Evolutionary conservation across 768 basidiomycete species (phyloP), one percentile per base, ranked within the genome.

Genomic region (Boletus sp.): DNA sequence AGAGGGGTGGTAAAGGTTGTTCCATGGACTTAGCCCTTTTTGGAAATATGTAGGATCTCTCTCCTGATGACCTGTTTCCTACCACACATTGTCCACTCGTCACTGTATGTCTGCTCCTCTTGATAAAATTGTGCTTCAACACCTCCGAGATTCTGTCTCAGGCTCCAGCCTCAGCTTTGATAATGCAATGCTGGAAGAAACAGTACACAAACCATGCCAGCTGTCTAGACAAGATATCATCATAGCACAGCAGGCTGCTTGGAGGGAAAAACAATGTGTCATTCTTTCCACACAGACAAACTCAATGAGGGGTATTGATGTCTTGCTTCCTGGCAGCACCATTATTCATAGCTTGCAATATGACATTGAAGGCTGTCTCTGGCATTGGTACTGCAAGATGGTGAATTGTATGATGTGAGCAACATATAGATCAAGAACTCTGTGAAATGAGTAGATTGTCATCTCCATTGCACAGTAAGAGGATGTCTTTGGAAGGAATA

Each of bases 371-470:
- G 89, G 91, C 60, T 77, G 79, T 46, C 87, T 94, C 75, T 86
- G 95, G 0, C 98, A 99, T 70, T 97, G 94, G 39, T 98, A 93
- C 69, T 98, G 41, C 87, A 93, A 59, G 92, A 94, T 59, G 96
- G 94, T 2, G 92, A 92, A 74, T 89, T 89, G 0, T 90, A 87
- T 65, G 96, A 98, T 71, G 93, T 98, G 69, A 94, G 92, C 65
- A 89, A 96, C 60, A 87, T 97, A 82, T 98, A 46, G 93, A 95
- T 67, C 85, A 91, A 71, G 96, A 96, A 63, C 89, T 90, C 80
- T 76, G 83, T n/a, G 83, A 81, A 30, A 76, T 76, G 40, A 73
- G 71, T 40, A 66, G 65, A 15, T 46, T 64, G 14, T 71, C 76
- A 30, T 57, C 66, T 1, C 63, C 55, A 1, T 18, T 20, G n/a